phyloP scores from a whole-genome alignment of 2,329 filamentous ascomycete species.

The Diaporthe sp. region DNA sequence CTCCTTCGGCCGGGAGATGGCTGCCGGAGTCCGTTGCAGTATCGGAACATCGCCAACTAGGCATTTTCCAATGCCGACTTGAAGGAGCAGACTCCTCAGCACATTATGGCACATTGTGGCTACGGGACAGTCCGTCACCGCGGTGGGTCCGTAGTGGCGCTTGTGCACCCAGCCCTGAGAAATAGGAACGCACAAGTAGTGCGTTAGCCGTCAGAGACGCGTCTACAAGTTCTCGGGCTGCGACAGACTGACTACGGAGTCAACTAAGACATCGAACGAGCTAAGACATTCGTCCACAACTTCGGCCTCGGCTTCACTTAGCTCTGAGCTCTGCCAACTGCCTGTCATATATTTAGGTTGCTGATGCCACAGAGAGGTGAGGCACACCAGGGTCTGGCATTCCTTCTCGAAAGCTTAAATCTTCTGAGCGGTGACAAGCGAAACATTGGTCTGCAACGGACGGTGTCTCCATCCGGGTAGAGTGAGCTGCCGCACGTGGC shows the following conservation, averaged over 20 bases:
- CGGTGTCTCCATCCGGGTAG: background rate
- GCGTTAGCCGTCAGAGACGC: background rate
- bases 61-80: background rate
- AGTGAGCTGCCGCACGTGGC: background rate
- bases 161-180: no score
- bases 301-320: background rate
- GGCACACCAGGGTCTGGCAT: slow-evolving; percentile 11
- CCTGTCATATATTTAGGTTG: background rate
- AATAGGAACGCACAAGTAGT: no score
- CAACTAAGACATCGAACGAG: background rate
- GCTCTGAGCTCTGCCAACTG: background rate
- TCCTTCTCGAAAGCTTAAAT: slow-evolving; percentile 8
- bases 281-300: background rate
- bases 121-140: background rate
- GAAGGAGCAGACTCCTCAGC: background rate
- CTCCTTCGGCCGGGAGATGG: background rate
- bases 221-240: background rate
- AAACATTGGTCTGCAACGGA: slow-evolving; percentile 27
- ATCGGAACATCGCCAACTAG: background rate
- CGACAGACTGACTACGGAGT: background rate
- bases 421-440: slow-evolving; percentile 19
- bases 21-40: background rate
- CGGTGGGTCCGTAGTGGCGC: background rate
- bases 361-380: background rate
- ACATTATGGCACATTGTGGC: background rate